These are phyloP conservation scores for Pythium sukuiense DNA, from an alignment of 352 stramenopile species.

Conservation along the genomic window DNA sequence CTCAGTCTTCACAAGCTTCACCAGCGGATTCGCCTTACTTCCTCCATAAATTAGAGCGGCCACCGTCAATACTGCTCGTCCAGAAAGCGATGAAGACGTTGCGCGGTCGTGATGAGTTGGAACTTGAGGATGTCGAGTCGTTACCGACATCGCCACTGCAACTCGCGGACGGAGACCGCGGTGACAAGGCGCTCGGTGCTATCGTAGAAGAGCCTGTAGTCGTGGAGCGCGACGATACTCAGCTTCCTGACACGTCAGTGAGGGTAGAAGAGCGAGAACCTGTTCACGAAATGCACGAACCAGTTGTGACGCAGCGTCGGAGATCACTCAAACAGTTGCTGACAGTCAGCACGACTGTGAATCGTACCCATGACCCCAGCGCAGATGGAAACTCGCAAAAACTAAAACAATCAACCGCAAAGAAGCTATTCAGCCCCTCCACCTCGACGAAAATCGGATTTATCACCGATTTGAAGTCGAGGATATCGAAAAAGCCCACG, in stretches of 20 bases:
- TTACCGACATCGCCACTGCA: conserved; percentile 16
- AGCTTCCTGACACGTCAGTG: not conserved
- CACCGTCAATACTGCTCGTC: conserved; percentile 26
- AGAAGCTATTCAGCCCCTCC: conserved; percentile 9
- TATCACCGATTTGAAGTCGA: conserved; percentile 21
- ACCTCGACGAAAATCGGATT: conserved; percentile 11
- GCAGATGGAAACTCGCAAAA: not conserved
- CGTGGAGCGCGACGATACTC: not conserved
- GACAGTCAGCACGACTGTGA: not conserved
- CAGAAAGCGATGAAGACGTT: conserved; percentile 20
- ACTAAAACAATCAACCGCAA: not conserved
- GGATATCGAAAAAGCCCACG: conserved; percentile 12
- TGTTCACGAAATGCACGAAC: not conserved
- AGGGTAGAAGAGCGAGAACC: not conserved
- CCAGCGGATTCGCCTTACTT: conserved; percentile 17
- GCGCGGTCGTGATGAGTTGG: conserved; percentile 15
- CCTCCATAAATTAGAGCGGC: conserved; percentile 29
- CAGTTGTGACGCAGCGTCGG: not conserved
- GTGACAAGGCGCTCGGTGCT: not conserved
- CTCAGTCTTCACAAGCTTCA: not conserved
- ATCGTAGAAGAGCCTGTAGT: not conserved
- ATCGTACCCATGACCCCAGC: not conserved
- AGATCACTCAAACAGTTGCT: conserved; percentile 4
- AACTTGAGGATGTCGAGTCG: conserved; percentile 34
- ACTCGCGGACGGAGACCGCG: not conserved